These are phyloP conservation scores for Gastrolobium villosum DNA, from an alignment of 306 rosid species.

Conservation along the genomic window DNA sequence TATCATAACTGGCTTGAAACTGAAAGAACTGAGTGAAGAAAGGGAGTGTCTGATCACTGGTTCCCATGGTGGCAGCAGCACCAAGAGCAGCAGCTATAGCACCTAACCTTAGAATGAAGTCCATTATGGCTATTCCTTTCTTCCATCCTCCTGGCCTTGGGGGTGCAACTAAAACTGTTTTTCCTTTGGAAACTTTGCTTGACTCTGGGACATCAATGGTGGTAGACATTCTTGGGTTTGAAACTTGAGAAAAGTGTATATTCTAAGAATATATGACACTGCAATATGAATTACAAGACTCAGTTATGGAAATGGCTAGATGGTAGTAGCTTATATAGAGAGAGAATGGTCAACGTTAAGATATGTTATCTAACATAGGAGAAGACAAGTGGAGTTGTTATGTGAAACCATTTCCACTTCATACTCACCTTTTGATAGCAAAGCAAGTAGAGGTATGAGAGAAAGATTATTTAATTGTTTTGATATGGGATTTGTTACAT, in stretches of 20 bases:
- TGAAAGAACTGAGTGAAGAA: constrained; percentile 97
- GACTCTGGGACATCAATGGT: constrained; percentile 65
- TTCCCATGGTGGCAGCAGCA: constrained; percentile 83
- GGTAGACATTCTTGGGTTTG: constrained; percentile 59
- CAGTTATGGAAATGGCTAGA: constrained; percentile 38
- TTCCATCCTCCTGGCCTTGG: constrained; percentile 62
- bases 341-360: constrained; percentile 43
- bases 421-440: background rate
- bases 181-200: constrained; percentile 54
- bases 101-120: constrained; percentile 82
- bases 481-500: background rate
- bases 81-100: constrained; percentile 70
- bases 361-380: background rate
- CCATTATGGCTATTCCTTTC: constrained; percentile 72
- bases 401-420: constrained; percentile 48
- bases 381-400: constrained; percentile 51
- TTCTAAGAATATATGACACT: constrained; percentile 6
- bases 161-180: constrained; percentile 37
- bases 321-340: constrained; percentile 44
- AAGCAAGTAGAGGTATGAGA: constrained; percentile 38
- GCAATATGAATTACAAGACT: constrained; percentile 57
- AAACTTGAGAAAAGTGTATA: background rate
- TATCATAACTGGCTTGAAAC: constrained; percentile 89
- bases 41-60: constrained; percentile 80
- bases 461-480: background rate